Evolutionary conservation across 2,329 filamentous ascomycete genomes (phyloP).

Genomic region (Alternaria hordeiaustralica): DNA sequence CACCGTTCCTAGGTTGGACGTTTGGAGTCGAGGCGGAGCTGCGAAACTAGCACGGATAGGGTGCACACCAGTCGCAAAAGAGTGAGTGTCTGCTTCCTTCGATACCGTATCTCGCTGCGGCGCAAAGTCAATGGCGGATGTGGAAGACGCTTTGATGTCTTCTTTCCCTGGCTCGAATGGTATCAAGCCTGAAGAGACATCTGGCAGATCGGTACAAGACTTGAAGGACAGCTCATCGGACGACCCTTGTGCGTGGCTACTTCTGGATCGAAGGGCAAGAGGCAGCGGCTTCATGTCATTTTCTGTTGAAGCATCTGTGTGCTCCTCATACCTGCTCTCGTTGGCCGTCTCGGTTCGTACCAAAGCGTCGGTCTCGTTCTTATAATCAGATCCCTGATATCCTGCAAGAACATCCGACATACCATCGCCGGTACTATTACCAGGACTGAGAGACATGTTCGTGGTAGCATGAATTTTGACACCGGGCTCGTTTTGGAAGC

Average conservation of each 20-base stretch:
- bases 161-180: constrained; percentile 3
- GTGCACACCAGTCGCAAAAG: constrained; percentile 30
- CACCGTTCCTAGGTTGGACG: constrained; percentile 3
- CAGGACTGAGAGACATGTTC: constrained; percentile 14
- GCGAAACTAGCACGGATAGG: constrained; percentile 28
- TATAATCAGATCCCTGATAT: constrained; percentile 38
- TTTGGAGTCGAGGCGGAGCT: constrained; percentile 21
- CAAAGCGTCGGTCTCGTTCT: constrained; percentile 20
- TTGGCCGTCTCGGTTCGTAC: background rate
- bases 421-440: constrained; percentile 35
- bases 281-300: background rate
- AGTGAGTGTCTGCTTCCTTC: constrained; percentile 31
- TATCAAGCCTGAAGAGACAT: constrained; percentile 5
- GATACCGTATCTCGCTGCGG: constrained; percentile 10
- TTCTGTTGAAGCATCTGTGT: constrained; percentile 9
- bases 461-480: constrained; percentile 4
- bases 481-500: constrained; percentile 9
- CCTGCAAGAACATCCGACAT: constrained; percentile 42
- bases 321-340: constrained; percentile 1
- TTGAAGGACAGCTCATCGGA: constrained; percentile 46
- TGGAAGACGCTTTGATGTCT: constrained; percentile 17
- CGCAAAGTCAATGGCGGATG: constrained; percentile 18
- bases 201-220: constrained; percentile 33
- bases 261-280: constrained; percentile 9
- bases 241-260: constrained; percentile 35